phyloP scores from a whole-genome alignment of 345 rosid genomes.

The Aurinia saxatilis region DNA sequence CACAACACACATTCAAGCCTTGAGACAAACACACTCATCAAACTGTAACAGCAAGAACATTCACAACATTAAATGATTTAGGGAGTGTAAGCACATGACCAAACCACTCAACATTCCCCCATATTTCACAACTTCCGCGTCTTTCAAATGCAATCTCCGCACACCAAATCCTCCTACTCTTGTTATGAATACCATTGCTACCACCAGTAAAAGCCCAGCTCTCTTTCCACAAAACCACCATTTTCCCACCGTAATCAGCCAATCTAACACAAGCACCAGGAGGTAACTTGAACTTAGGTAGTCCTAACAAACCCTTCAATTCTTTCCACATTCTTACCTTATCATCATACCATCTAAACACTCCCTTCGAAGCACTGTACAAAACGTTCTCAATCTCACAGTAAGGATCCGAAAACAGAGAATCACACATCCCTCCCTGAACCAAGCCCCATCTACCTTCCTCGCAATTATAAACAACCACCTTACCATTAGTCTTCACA shows the following conservation, averaged over 20 bases:
- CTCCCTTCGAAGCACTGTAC: constrained; percentile 57
- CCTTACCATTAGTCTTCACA: constrained; percentile 9
- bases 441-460: constrained; percentile 41
- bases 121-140: constrained; percentile 30
- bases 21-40: too few species aligned
- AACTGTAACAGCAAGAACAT: constrained; percentile 38
- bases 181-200: not conserved
- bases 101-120: constrained; percentile 51
- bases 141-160: constrained; percentile 49
- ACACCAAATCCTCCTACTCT: constrained; percentile 50
- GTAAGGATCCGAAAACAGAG: constrained; percentile 20
- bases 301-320: constrained; percentile 37
- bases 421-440: constrained; percentile 45
- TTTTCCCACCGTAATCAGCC: constrained; percentile 41
- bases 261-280: constrained; percentile 34
- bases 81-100: constrained; percentile 38
- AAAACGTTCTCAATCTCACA: constrained; percentile 52
- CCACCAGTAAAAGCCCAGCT: constrained; percentile 5
- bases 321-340: constrained; percentile 39
- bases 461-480: constrained; percentile 39
- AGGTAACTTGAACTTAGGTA: constrained; percentile 47
- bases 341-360: constrained; percentile 47
- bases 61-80: constrained; percentile 35
- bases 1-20: too few species aligned
- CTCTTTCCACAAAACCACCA: constrained; percentile 56